Base-by-base conservation (phyloP, 2,329 filamentous ascomycete genomes). In the Cladorrhinum sp. region DNA sequence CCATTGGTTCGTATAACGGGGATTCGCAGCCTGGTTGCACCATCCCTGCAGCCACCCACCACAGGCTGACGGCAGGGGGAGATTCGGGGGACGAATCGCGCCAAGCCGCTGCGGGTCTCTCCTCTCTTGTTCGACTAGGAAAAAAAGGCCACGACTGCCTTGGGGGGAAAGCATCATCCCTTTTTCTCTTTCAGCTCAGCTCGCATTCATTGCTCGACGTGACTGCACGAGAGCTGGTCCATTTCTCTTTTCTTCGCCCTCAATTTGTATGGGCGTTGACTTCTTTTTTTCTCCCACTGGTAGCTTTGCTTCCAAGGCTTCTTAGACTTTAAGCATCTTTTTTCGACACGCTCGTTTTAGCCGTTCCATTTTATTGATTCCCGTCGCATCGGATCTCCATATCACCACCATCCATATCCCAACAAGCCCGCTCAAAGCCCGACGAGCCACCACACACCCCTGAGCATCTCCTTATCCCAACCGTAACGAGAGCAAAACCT, bases 71-170 rank as follows among this genome's bases (percentile, higher is more conserved):
- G 49, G 26, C 54, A 49, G 54, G 54, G 54, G 53, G 30, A 46
- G 18, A 46, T 46, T 46, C 42, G 42, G 42, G 42, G 7, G 42
- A 21, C 12, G 42, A 46, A 24, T 42, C 20, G 53, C 53, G 64
- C 63, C 62, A 66, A 64, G 65, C 50, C 63, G 24, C 54, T 49
- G 21, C 39, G 39, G 54, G 54, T 30, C 33, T 57, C 21, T 28
- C 48, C 36, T 54, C 33, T 50, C 33, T 53, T 33, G 30, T 58
- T 58, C 54, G 48, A 57, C 58, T 50, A 42, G 62, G 60, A 56
- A 33, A 63, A 67, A 67, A 66, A 69, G 67, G 67, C 67, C 67
- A 69, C 66, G 67, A 65, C 63, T 61, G 58, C 52, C 55, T 62
- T 57, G 54, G 54, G 54, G 21, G 16, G n/a, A n/a, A 54, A 57